Evolutionary conservation across 2,329 filamentous ascomycete genomes (phyloP).

Genomic region (Pseudogymnoascus sp.): DNA sequence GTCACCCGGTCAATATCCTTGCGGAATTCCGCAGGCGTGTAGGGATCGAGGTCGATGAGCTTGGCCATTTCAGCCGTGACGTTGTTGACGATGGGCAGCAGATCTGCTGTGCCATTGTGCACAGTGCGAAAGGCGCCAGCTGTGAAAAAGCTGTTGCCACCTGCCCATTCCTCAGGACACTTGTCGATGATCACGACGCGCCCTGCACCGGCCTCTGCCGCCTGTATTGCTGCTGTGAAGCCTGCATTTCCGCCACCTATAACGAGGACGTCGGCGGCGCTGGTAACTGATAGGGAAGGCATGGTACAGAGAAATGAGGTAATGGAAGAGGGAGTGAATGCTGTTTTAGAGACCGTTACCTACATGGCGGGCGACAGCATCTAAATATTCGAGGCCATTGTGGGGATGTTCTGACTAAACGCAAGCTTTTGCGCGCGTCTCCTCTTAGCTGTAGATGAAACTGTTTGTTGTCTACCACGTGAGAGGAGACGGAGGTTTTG

Average conservation of each 20-base stretch:
- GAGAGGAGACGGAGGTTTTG: not conserved
- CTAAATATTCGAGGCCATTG: not conserved
- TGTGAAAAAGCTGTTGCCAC: slow-evolving; percentile 19
- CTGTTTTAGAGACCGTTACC: slow-evolving; percentile 3
- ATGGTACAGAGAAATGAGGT: slow-evolving; percentile 9
- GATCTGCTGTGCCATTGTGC: slow-evolving; percentile 45
- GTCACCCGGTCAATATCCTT: slow-evolving; percentile 50
- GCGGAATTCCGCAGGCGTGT: slow-evolving; percentile 45
- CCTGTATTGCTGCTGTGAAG: slow-evolving; percentile 49
- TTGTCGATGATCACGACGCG: slow-evolving; percentile 35
- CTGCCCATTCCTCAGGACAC: slow-evolving; percentile 18
- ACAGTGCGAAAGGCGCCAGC: slow-evolving; percentile 36
- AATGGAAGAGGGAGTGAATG: not conserved
- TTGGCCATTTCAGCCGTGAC: slow-evolving; percentile 36
- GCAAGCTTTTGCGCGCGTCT: not conserved
- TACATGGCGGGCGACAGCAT: not conserved
- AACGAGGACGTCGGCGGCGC: slow-evolving; percentile 39
- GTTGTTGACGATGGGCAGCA: slow-evolving; percentile 55
- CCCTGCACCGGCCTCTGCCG: slow-evolving; percentile 37
- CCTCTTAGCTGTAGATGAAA: not conserved
- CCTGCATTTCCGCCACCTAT: slow-evolving; percentile 58
- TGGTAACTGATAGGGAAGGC: slow-evolving; percentile 5
- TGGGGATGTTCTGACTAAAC: not conserved
- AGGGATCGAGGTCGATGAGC: slow-evolving; percentile 49
- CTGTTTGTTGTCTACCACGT: not conserved